A percentile compares a stretch with the other conserved stretches of the same genome.
Evolutionary conservation across 2,329 filamentous ascomycete species (phyloP).

Genomic region (Fusarium sp.): DNA sequence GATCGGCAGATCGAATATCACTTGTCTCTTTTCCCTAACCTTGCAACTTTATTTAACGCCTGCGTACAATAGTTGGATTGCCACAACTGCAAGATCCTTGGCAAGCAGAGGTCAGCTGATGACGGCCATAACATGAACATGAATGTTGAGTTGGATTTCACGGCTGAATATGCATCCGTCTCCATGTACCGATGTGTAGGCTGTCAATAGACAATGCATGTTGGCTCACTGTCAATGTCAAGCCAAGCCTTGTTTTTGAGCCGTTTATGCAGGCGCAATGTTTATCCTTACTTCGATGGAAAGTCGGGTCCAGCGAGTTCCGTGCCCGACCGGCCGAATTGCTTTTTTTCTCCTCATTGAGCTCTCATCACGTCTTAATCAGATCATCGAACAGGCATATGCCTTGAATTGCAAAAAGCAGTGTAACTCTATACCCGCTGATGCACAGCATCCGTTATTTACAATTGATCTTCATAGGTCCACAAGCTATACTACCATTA

Average conservation of each 20-base stretch:
- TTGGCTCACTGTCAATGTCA: too few species aligned
- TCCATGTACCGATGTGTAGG: not conserved
- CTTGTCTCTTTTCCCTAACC: not conserved
- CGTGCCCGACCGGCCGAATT: not conserved
- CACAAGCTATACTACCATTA: not conserved
- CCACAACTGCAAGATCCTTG: conserved; percentile 35
- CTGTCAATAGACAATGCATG: conserved; percentile 2
- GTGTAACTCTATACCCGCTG: conserved; percentile 7
- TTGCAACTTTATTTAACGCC: conserved; percentile 1
- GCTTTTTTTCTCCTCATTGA: conserved; percentile 1
- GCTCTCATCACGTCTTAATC: conserved; percentile 2
- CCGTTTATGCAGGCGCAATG: not conserved
- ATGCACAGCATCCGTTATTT: not conserved
- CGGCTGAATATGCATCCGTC: not conserved
- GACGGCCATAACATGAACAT: not conserved
- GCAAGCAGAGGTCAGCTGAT: conserved; percentile 21
- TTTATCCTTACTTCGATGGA: not conserved
- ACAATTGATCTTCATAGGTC: not conserved
- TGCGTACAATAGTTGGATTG: conserved; percentile 2
- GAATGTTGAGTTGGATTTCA: conserved; percentile 1
- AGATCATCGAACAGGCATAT: conserved; percentile 10
- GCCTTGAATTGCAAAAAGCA: not conserved
- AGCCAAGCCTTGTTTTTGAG: not conserved
- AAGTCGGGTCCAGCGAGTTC: not conserved
- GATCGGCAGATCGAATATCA: conserved; percentile 22